Percentiles rank a stretch among this genome's conserved stretches.
Conservation (phyloP, 2,329 filamentous ascomycete genomes). For the Verticillium zaregamsianum region DNA sequence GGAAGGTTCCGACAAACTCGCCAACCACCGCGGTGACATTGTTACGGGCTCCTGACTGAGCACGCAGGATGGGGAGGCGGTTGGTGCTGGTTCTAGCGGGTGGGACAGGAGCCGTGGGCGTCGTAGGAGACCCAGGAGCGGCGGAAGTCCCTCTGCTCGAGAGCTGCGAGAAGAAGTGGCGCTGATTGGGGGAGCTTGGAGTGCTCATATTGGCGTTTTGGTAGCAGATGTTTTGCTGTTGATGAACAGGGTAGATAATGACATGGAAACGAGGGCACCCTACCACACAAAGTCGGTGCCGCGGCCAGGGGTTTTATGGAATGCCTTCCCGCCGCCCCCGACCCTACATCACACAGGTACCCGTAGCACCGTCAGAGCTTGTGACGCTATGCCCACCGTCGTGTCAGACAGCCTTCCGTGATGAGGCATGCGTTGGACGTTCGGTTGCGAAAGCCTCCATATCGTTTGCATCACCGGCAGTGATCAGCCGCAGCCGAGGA, state of each 20-base stretch:
- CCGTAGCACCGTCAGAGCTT: neutral
- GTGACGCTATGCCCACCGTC: neutral
- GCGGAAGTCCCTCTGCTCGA: neutral
- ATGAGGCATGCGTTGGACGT: neutral
- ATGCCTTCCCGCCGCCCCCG: neutral
- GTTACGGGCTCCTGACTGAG: constrained; percentile 19
- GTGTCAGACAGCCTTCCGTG: neutral
- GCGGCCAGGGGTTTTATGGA: neutral
- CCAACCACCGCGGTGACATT: constrained; percentile 37
- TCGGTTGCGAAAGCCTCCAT: neutral
- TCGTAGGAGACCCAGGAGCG: neutral
- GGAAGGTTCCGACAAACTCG: constrained; percentile 50
- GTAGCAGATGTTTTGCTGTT: neutral
- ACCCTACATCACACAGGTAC: neutral
- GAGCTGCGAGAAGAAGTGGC: neutral
- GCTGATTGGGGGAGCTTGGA: neutral
- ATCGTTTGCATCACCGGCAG: neutral
- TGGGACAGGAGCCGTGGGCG: neutral
- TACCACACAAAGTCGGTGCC: neutral
- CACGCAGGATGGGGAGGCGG: neutral
- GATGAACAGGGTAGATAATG: neutral
- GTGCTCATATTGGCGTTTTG: neutral
- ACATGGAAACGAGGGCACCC: neutral
- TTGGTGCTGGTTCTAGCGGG: neutral
- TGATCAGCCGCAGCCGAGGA: neutral